These are phyloP conservation scores for Vigna reflexopilosa DNA, from an alignment of 306 rosid genomes.

Conservation along the genomic window DNA sequence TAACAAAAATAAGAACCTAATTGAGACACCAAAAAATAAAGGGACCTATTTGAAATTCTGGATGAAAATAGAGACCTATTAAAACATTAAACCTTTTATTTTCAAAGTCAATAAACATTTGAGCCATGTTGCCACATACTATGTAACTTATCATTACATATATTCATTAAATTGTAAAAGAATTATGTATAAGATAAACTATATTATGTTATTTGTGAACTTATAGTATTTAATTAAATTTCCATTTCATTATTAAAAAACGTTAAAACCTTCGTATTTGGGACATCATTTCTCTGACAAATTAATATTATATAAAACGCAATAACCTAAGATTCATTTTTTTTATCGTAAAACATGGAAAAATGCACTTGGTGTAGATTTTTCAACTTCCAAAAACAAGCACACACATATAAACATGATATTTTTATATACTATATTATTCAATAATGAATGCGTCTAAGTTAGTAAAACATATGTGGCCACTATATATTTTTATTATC, in stretches of 20 bases:
- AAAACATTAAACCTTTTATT: no score
- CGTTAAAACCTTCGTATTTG: neutral
- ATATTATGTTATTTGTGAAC: no score
- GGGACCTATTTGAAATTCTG: no score
- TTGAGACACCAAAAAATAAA: no score
- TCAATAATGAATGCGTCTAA: neutral
- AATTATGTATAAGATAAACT: no score
- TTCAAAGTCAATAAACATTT: neutral
- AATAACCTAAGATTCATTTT: neutral
- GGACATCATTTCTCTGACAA: neutral
- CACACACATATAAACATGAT: neutral
- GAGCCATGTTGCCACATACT: conserved; percentile 23
- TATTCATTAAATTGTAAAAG: no score
- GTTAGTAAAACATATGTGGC: neutral
- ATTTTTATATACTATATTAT: neutral
- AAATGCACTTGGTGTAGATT: neutral
- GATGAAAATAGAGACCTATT: no score
- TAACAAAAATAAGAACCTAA: no score
- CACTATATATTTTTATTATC: conserved; percentile 1
- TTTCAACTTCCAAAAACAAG: no score
- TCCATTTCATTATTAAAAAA: neutral
- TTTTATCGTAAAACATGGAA: neutral
- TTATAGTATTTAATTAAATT: neutral
- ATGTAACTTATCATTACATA: neutral
- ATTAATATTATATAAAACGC: neutral